Conservation (phyloP, 1,139 yeast genomes). For the Pichia sp. region DNA sequence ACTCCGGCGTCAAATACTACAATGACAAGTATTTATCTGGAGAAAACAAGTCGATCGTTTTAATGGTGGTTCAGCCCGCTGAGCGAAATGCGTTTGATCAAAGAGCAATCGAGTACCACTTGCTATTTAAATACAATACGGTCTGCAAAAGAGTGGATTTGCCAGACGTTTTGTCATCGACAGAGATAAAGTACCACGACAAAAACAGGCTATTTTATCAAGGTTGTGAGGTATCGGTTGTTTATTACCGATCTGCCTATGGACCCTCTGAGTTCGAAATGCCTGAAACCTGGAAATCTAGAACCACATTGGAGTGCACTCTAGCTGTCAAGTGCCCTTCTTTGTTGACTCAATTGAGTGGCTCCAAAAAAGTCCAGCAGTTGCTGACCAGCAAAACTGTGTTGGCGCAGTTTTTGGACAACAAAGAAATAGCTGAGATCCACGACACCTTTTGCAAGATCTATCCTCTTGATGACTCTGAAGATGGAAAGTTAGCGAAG, state of each 20-base stretch:
- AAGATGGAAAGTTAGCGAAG: slow-evolving; percentile 60
- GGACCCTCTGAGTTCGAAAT: slow-evolving; percentile 56
- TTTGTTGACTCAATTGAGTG: slow-evolving; percentile 80
- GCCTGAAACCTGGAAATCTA: slow-evolving; percentile 65
- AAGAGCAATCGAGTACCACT: slow-evolving; percentile 69
- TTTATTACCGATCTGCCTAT: slow-evolving; percentile 87
- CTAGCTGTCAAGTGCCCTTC: slow-evolving; percentile 90
- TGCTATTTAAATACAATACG: slow-evolving; percentile 54
- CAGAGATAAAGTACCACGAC: slow-evolving; percentile 37
- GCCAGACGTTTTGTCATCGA: slow-evolving; percentile 48
- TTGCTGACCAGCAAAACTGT: slow-evolving; percentile 56
- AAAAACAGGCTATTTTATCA: slow-evolving; percentile 45
- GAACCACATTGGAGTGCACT: slow-evolving; percentile 67
- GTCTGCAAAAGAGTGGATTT: slow-evolving; percentile 64
- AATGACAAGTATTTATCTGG: slow-evolving; percentile 29
- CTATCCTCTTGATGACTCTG: slow-evolving; percentile 74
- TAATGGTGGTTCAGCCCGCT: slow-evolving; percentile 76
- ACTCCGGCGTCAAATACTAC: slow-evolving; percentile 59
- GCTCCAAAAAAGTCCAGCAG: slow-evolving; percentile 91
- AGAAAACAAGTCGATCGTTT: slow-evolving; percentile 46
- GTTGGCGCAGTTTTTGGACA: slow-evolving; percentile 46
- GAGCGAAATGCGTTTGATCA: slow-evolving; percentile 93
- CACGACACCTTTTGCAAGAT: slow-evolving; percentile 73
- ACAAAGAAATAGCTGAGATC: slow-evolving; percentile 32
- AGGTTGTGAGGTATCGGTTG: slow-evolving; percentile 75